Evolutionary conservation across 2,329 filamentous ascomycete genomes (phyloP).

Genomic region (Colletotrichum endophyticum): DNA sequence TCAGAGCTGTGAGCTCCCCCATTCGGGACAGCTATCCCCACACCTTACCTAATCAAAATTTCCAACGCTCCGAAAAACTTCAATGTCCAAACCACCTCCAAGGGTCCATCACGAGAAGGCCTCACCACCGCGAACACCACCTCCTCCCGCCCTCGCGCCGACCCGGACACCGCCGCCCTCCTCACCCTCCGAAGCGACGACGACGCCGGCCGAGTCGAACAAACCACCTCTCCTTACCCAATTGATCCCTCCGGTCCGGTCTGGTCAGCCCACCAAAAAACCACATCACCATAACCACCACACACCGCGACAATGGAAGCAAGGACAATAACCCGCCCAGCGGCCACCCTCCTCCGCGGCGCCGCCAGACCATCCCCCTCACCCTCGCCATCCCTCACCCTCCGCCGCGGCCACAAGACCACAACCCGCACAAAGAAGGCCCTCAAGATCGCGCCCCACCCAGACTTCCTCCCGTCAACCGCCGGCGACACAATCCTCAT

Average conservation of each 20-base stretch:
- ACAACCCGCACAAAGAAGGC: conserved; percentile 59
- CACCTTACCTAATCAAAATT: conserved; percentile 15
- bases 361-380: conserved; percentile 15
- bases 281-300: not conserved
- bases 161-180: not conserved
- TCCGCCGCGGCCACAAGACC: conserved; percentile 52
- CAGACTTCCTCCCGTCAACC: conserved; percentile 66
- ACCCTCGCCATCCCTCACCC: conserved; percentile 1
- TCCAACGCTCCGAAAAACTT: conserved; percentile 15
- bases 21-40: conserved; percentile 9
- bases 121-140: not conserved
- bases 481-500: conserved; percentile 51
- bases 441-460: conserved; percentile 65
- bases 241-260: not conserved
- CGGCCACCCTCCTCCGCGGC: conserved; percentile 26
- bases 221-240: not conserved
- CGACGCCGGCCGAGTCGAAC: conserved; percentile 6
- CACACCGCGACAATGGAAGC: conserved; percentile 10
- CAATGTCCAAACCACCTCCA: conserved; percentile 2
- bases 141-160: not conserved
- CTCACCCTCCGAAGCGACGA: not conserved
- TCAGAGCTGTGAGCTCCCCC: not conserved
- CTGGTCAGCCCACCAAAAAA: not conserved
- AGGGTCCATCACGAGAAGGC: not conserved
- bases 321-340: conserved; percentile 32